A percentile compares a stretch with the other conserved stretches of the same genome.
Evolutionary conservation across 306 rosid species (phyloP).

Genomic region (Canavalia gladiata): DNA sequence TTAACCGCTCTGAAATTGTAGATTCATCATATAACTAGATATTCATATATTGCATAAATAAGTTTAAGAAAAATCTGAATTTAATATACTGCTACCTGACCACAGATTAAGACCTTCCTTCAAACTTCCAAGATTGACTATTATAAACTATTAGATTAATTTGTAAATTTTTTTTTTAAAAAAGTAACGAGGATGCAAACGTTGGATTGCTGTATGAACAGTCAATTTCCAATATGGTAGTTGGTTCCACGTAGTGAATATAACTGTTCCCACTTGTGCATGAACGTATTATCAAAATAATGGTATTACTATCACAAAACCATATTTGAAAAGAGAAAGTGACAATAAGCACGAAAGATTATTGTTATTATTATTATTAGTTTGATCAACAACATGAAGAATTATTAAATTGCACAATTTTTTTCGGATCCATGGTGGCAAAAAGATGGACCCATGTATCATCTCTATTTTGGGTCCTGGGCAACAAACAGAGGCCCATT

Average conservation of each 20-base stretch:
- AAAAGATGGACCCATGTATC: neutral
- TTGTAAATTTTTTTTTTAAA: neutral
- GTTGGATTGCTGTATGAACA: neutral
- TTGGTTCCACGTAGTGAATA: too few species aligned
- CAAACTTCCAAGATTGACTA: neutral
- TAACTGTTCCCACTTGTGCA: neutral
- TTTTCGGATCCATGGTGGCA: neutral
- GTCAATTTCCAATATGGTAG: neutral
- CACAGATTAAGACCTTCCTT: neutral
- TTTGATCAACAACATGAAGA: neutral
- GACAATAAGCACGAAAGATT: neutral
- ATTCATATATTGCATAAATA: too few species aligned
- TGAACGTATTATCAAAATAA: neutral
- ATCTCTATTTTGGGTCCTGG: neutral
- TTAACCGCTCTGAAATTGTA: too few species aligned
- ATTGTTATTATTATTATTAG: too few species aligned
- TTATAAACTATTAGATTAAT: neutral
- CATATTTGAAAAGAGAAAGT: neutral
- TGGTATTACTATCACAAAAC: neutral
- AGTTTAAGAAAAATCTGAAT: too few species aligned
- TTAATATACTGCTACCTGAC: neutral
- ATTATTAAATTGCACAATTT: neutral
- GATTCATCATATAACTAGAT: too few species aligned
- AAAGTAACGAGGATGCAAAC: neutral
- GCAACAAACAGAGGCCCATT: neutral